phyloP scores from a whole-genome alignment of 257 asterid species.

The Osmanthus fragrans region DNA sequence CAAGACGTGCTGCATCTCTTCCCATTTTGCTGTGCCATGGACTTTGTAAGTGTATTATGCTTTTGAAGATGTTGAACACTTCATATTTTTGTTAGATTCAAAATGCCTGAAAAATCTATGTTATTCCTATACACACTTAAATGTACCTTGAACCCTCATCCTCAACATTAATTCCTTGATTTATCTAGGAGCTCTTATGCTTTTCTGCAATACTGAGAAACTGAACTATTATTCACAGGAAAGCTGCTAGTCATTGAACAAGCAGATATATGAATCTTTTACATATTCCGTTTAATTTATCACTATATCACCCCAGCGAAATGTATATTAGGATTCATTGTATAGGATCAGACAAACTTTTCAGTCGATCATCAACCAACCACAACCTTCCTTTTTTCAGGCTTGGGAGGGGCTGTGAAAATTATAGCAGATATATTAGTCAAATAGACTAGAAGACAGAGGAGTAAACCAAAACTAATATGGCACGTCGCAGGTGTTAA shows the following conservation, averaged over 20 bases:
- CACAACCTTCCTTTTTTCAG: neutral
- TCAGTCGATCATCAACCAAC: neutral
- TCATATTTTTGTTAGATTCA: neutral
- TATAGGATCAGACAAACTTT: neutral
- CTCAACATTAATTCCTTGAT: neutral
- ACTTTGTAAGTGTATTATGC: slow-evolving; percentile 51
- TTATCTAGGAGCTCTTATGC: neutral
- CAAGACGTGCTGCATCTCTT: slow-evolving; percentile 87
- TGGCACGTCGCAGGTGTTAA: neutral
- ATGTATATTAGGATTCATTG: neutral
- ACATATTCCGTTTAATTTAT: neutral
- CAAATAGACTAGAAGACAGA: neutral
- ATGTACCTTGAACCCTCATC: neutral
- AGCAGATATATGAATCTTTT: neutral
- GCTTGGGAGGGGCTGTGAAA: neutral
- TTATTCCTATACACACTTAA: neutral
- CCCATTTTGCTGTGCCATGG: slow-evolving; percentile 94
- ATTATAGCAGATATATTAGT: neutral
- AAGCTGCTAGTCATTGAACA: neutral
- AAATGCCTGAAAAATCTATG: neutral
- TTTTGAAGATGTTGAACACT: neutral
- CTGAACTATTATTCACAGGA: neutral
- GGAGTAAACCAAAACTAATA: neutral
- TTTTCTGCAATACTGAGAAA: neutral
- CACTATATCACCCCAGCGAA: neutral